Evolutionary conservation across 441 rosid species (phyloP).

Genomic region (Corymbia citriodora): DNA sequence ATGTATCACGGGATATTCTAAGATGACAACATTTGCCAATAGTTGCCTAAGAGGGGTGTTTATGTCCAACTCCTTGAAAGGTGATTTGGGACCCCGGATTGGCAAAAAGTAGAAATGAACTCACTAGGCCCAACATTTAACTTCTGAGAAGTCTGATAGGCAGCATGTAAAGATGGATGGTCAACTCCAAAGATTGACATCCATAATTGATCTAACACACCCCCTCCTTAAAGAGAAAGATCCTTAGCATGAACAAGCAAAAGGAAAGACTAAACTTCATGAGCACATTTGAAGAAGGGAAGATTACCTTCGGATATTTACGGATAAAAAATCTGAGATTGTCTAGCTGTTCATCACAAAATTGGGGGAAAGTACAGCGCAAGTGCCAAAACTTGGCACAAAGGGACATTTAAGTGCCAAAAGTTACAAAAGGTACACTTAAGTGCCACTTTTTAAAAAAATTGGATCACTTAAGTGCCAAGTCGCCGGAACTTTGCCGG

Average conservation of each 20-base stretch:
- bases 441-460: no score
- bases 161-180: neutral
- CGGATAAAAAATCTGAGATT: slow-evolving; percentile 54
- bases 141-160: neutral
- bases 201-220: neutral
- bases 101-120: neutral
- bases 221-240: neutral
- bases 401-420: no score
- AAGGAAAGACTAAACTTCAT: neutral
- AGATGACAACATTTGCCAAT: slow-evolving; percentile 37
- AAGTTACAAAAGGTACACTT: no score
- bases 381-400: no score
- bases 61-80: slow-evolving; percentile 54
- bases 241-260: neutral
- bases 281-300: neutral
- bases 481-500: no score
- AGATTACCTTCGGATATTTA: slow-evolving; percentile 46
- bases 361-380: no score
- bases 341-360: slow-evolving; percentile 28
- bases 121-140: neutral
- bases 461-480: no score
- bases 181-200: neutral
- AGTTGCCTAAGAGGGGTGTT: slow-evolving; percentile 54
- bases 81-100: slow-evolving; percentile 57
- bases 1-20: slow-evolving; percentile 79